A percentile compares a stretch with the other conserved stretches of the same genome.
These are phyloP conservation scores for Omphalotus guepiniiformis DNA, from an alignment of 768 basidiomycete genomes.

Conservation along the genomic window DNA sequence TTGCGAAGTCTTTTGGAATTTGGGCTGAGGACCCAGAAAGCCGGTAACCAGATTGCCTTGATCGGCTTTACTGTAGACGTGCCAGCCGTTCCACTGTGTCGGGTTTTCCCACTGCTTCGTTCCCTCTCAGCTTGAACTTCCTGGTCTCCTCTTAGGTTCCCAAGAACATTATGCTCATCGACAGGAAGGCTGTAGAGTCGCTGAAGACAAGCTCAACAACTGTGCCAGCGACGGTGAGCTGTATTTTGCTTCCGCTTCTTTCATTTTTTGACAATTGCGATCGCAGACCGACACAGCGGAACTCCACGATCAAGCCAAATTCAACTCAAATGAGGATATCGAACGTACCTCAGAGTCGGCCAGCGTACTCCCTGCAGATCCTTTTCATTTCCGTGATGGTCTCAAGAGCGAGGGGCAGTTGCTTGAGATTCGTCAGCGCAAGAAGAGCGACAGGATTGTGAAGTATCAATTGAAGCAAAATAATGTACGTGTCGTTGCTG, in stretches of 20 bases:
- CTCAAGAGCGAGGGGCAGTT: constrained; percentile 29
- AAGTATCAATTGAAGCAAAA: constrained; percentile 46
- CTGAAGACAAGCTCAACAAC: constrained; percentile 21
- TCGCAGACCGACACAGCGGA: constrained; percentile 48
- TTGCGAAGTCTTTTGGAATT: neutral
- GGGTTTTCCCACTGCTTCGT: constrained; percentile 30
- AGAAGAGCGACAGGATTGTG: neutral
- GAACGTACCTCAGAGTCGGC: constrained; percentile 37
- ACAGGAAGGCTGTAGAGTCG: constrained; percentile 20
- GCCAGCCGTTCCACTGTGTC: constrained; percentile 32
- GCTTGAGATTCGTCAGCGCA: neutral
- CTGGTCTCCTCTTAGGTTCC: constrained; percentile 23
- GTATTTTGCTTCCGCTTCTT: constrained; percentile 9
- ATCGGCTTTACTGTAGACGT: constrained; percentile 26
- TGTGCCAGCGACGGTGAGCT: constrained; percentile 23
- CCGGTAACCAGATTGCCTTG: constrained; percentile 29
- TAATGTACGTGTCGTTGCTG: constrained; percentile 27
- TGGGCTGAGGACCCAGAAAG: neutral
- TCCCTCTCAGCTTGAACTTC: constrained; percentile 14
- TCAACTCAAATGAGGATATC: constrained; percentile 29
- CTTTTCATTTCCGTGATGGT: constrained; percentile 60
- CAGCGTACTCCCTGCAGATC: constrained; percentile 43
- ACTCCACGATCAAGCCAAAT: constrained; percentile 32
- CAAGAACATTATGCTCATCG: constrained; percentile 30
- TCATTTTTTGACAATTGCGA: constrained; percentile 9